A percentile compares a stretch with the other conserved stretches of the same genome.
Conservation (phyloP, 768 basidiomycete genomes). For the Rossbeevera mucosa region DNA sequence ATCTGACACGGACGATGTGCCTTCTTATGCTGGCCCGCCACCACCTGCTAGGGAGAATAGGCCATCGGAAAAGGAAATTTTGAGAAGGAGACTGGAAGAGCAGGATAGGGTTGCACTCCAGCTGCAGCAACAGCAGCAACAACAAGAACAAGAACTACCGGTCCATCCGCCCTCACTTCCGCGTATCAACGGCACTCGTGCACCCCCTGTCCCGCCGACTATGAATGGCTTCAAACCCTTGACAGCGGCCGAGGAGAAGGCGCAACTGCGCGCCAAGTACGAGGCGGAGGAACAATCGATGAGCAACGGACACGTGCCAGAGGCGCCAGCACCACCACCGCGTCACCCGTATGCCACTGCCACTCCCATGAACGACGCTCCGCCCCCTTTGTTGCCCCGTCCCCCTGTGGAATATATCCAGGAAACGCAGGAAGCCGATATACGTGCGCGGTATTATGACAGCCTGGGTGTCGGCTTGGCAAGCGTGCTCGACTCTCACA, state of each 20-base stretch:
- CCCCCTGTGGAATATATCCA: constrained; percentile 79
- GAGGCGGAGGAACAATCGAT: constrained; percentile 46
- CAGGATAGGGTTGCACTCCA: constrained; percentile 42
- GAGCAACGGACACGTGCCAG: constrained; percentile 36
- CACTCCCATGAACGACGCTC: not conserved
- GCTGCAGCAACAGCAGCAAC: constrained; percentile 15
- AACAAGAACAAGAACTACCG: constrained; percentile 3
- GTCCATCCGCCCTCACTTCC: constrained; percentile 24
- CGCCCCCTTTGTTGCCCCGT: constrained; percentile 67
- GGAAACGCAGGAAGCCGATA: constrained; percentile 74
- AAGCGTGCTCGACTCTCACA: constrained; percentile 34
- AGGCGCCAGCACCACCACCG: not conserved
- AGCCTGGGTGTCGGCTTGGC: constrained; percentile 17
- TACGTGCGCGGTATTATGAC: constrained; percentile 43
- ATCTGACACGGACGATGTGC: constrained; percentile 16
- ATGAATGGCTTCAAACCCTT: constrained; percentile 33
- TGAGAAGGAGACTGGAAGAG: constrained; percentile 53
- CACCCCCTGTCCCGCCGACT: constrained; percentile 29
- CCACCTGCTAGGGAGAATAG: constrained; percentile 19
- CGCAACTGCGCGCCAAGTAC: constrained; percentile 57
- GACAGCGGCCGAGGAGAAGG: constrained; percentile 80
- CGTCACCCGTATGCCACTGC: constrained; percentile 15
- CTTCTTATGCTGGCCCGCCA: constrained; percentile 20
- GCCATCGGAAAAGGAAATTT: constrained; percentile 52
- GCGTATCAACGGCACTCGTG: constrained; percentile 24